These are phyloP conservation scores for Epithele typhae DNA, from an alignment of 768 basidiomycete genomes.

Conservation along the genomic window DNA sequence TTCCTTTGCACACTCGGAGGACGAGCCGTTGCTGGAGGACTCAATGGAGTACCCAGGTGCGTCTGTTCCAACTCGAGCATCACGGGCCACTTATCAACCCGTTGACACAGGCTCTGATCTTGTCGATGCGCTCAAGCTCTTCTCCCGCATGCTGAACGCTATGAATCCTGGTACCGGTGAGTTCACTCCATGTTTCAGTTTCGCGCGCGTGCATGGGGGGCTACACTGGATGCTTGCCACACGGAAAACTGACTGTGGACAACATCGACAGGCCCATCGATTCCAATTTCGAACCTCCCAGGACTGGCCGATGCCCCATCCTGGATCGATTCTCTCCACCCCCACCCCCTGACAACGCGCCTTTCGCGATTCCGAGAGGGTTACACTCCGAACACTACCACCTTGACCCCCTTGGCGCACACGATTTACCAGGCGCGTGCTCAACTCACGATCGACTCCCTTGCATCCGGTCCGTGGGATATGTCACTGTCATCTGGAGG, in stretches of 20 bases:
- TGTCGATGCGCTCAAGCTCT: constrained; percentile 8
- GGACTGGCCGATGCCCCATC: constrained; percentile 8
- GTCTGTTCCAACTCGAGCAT: background rate
- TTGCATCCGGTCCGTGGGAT: constrained; percentile 12
- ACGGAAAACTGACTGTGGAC: no score
- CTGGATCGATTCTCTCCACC: constrained; percentile 23
- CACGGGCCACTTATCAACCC: no score
- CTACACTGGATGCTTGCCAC: no score
- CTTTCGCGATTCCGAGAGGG: constrained; percentile 32
- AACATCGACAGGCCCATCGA: no score
- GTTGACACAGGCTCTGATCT: constrained; percentile 8
- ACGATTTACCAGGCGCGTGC: constrained; percentile 33
- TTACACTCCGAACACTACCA: constrained; percentile 14
- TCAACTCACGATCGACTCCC: constrained; percentile 25
- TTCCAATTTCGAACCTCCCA: constrained; percentile 5
- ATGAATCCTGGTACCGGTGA: constrained; percentile 12
- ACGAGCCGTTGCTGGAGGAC: constrained; percentile 14
- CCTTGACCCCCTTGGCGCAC: constrained; percentile 22
- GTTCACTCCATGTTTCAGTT: constrained; percentile 3
- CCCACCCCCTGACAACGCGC: constrained; percentile 27
- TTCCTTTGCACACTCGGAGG: constrained; percentile 13
- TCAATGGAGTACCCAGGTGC: constrained; percentile 7
- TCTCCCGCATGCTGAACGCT: constrained; percentile 2
- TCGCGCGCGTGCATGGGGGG: constrained; percentile 5
- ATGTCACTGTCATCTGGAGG: constrained; percentile 21